A percentile compares a stretch with the other conserved stretches of the same genome.
Evolutionary conservation across 192 early-diverging fungal genomes (phyloP).

Genomic region (Mortierella alpina): DNA sequence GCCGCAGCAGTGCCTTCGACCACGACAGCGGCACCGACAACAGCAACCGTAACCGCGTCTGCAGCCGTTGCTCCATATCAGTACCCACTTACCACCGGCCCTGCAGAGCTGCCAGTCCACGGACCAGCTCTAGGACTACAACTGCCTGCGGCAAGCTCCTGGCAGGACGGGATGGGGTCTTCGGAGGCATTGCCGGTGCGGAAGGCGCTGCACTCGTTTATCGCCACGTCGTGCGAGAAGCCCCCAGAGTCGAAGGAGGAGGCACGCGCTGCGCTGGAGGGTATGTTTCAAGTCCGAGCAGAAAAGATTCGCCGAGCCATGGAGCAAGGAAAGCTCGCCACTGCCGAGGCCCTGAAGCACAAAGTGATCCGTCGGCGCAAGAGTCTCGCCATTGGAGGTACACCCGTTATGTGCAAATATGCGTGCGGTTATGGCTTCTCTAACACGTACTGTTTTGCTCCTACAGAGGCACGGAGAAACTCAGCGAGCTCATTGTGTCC

Average conservation of each 20-base stretch:
- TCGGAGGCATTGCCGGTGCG: constrained; percentile 38
- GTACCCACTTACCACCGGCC: not conserved
- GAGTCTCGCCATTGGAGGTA: constrained; percentile 36
- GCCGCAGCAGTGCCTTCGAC: not conserved
- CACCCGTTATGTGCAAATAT: not conserved
- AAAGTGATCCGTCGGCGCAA: constrained; percentile 35
- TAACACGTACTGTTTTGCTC: not conserved
- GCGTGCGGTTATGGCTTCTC: not conserved
- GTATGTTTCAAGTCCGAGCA: constrained; percentile 47
- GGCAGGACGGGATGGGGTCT: constrained; percentile 22
- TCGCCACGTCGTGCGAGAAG: constrained; percentile 45
- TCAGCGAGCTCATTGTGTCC: no score
- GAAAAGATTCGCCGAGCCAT: constrained; percentile 40
- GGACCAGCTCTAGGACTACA: no score
- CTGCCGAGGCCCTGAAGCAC: constrained; percentile 35
- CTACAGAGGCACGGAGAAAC: no score
- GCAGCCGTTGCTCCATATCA: not conserved
- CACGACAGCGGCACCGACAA: not conserved
- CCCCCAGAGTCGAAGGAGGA: constrained; percentile 44
- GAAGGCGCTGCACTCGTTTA: constrained; percentile 38
- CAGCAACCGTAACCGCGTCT: not conserved
- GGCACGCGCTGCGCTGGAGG: constrained; percentile 34
- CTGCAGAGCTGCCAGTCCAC: no score
- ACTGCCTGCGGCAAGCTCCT: not conserved
- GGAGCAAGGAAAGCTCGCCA: constrained; percentile 42